These are phyloP conservation scores for Nemania diffusa DNA, from an alignment of 2,329 filamentous ascomycete genomes.

Conservation along the genomic window DNA sequence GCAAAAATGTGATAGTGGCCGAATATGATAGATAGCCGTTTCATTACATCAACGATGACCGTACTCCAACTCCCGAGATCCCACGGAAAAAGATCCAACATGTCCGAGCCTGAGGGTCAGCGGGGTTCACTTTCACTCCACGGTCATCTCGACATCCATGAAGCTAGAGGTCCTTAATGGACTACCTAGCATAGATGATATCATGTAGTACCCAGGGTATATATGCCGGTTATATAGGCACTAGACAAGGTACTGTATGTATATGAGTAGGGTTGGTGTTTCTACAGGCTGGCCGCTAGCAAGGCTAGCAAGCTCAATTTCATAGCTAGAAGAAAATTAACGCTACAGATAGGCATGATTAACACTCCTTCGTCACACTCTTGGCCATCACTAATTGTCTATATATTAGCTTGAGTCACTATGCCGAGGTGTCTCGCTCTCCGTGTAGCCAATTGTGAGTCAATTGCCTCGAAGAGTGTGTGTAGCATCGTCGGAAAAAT, in stretches of 20 bases:
- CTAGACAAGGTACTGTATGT: too few relatives aligned
- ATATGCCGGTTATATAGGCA: background rate
- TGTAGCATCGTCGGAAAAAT: background rate
- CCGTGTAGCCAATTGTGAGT: background rate
- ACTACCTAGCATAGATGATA: background rate
- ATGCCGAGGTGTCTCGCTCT: background rate
- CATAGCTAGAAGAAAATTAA: too few relatives aligned
- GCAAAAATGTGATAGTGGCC: background rate
- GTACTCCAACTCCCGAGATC: constrained; percentile 6
- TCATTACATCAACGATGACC: background rate
- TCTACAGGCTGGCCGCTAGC: too few relatives aligned
- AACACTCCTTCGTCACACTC: background rate
- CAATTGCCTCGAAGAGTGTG: background rate
- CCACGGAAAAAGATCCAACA: background rate
- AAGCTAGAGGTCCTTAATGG: background rate
- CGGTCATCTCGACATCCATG: background rate
- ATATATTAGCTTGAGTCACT: background rate
- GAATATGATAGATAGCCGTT: background rate
- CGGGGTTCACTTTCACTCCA: background rate
- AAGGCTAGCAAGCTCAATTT: too few relatives aligned
- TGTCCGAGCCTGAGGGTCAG: constrained; percentile 2
- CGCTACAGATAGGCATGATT: too few relatives aligned
- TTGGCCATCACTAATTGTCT: background rate
- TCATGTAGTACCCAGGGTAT: background rate
- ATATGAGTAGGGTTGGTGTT: too few relatives aligned